phyloP scores from a whole-genome alignment of 2,329 filamentous ascomycete genomes.

The Aspergillus ruber region DNA sequence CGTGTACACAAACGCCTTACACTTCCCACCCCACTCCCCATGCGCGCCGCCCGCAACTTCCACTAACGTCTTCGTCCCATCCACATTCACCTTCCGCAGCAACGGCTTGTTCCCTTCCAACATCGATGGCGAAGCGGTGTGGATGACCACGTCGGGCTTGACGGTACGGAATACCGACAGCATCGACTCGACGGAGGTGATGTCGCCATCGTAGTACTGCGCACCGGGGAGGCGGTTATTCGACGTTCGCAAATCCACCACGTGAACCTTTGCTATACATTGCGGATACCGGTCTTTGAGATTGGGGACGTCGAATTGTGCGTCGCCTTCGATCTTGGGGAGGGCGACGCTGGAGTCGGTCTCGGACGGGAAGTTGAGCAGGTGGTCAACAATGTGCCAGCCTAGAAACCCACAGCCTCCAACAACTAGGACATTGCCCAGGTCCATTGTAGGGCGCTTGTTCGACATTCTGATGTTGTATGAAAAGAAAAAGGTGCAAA shows the following conservation, averaged over 20 bases:
- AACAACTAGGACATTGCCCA: constrained; percentile 70
- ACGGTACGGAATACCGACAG: constrained; percentile 58
- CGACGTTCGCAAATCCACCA: constrained; percentile 65
- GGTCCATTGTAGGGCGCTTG: constrained; percentile 31
- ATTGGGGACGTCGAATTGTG: constrained; percentile 32
- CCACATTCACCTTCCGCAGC: constrained; percentile 78
- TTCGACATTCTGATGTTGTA: constrained; percentile 19
- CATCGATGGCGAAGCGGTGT: constrained; percentile 70
- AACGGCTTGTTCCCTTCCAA: constrained; percentile 50
- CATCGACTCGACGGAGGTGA: constrained; percentile 61
- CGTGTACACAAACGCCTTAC: constrained; percentile 79
- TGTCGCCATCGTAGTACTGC: constrained; percentile 69
- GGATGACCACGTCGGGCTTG: constrained; percentile 77
- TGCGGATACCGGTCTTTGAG: constrained; percentile 36
- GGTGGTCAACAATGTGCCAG: constrained; percentile 70
- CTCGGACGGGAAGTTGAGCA: constrained; percentile 55
- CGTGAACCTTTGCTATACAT: constrained; percentile 52
- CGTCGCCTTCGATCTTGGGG: constrained; percentile 28
- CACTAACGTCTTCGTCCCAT: constrained; percentile 68
- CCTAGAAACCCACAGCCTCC: constrained; percentile 81
- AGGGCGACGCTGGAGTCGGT: constrained; percentile 32
- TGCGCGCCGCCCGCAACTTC: constrained; percentile 63
- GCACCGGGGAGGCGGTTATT: constrained; percentile 60
- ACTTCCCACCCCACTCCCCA: constrained; percentile 53
- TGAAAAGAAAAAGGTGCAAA: neutral